Conservation (phyloP, 2,329 filamentous ascomycete genomes). For the Corinectria fuckeliana region DNA sequence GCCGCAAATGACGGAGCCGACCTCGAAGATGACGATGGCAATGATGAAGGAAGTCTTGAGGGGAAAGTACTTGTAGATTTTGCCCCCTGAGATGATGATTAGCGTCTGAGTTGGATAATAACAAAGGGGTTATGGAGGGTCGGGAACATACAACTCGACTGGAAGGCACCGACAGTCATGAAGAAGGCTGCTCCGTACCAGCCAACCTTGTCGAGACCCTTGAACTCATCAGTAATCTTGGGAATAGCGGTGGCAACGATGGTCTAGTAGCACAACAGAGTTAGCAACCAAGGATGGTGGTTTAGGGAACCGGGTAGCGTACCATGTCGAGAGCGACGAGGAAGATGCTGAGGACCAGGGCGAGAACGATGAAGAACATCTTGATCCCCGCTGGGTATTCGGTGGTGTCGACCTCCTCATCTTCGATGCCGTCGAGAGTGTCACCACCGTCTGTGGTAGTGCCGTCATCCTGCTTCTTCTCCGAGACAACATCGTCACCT, state of each 20-base stretch:
- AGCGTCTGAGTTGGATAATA: slow-evolving; percentile 18
- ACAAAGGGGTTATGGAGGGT: not conserved
- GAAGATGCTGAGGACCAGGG: slow-evolving; percentile 56
- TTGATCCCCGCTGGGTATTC: slow-evolving; percentile 50
- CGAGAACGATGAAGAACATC: slow-evolving; percentile 52
- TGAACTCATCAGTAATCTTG: slow-evolving; percentile 60
- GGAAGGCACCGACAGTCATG: slow-evolving; percentile 53
- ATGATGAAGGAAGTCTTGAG: slow-evolving; percentile 57
- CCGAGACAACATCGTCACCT: slow-evolving; percentile 36
- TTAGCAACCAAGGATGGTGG: slow-evolving; percentile 2
- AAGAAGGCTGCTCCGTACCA: slow-evolving; percentile 67
- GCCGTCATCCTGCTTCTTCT: slow-evolving; percentile 35
- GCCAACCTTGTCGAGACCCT: slow-evolving; percentile 58
- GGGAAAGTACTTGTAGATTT: slow-evolving; percentile 59
- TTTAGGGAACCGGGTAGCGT: slow-evolving; percentile 21
- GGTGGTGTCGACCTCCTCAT: slow-evolving; percentile 32
- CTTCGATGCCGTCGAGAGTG: slow-evolving; percentile 25
- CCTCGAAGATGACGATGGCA: slow-evolving; percentile 59
- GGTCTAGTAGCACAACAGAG: slow-evolving; percentile 43
- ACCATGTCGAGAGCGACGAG: slow-evolving; percentile 57
- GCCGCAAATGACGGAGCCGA: slow-evolving; percentile 59
- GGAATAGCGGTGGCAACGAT: slow-evolving; percentile 65
- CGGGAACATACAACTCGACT: slow-evolving; percentile 48
- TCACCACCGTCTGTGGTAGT: slow-evolving; percentile 29
- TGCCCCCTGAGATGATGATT: slow-evolving; percentile 48